Conservation (phyloP, 106 monocot genomes). For the Amphibolis antarctica region DNA sequence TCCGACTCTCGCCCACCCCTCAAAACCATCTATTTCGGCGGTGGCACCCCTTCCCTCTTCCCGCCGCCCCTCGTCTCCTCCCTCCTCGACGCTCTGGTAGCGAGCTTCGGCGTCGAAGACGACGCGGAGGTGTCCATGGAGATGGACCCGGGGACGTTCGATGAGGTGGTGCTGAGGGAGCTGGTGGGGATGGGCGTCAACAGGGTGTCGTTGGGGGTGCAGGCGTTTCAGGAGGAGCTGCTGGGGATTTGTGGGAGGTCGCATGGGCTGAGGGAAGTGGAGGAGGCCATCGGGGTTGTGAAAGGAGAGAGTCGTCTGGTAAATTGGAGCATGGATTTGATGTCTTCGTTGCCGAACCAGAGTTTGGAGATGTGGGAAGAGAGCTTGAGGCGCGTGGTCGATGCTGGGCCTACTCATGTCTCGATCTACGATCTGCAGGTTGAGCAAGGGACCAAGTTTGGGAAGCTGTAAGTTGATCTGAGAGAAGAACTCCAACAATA, state of each 20-base stretch:
- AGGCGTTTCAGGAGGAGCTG: conserved; percentile 92
- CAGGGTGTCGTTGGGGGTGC: conserved; percentile 89
- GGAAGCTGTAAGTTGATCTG: conserved; percentile 55
- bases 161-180: conserved; percentile 29
- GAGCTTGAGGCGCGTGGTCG: conserved; percentile 41
- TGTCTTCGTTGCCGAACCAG: conserved; percentile 74
- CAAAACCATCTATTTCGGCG: conserved; percentile 77
- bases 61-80: conserved; percentile 36
- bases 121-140: conserved; percentile 78
- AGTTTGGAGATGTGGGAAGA: conserved; percentile 76
- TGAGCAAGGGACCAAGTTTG: conserved; percentile 98
- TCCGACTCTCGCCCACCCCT: conserved; percentile 24
- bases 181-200: conserved; percentile 56
- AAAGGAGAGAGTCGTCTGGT: conserved; percentile 19
- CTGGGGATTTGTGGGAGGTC: conserved; percentile 65
- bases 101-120: conserved; percentile 28
- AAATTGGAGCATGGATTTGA: conserved; percentile 96
- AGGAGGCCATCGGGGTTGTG: conserved; percentile 62
- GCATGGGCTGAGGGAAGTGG: conserved; percentile 63
- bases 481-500: too few relatives aligned
- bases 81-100: conserved; percentile 31
- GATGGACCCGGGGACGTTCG: conserved; percentile 98
- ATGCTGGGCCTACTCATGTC: conserved; percentile 49
- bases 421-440: conserved; percentile 95
- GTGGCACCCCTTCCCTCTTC: conserved; percentile 92